A percentile compares a stretch with the other conserved stretches of the same genome.
Evolutionary conservation across 257 asterid species (phyloP).

Genomic region (Vinca minor): DNA sequence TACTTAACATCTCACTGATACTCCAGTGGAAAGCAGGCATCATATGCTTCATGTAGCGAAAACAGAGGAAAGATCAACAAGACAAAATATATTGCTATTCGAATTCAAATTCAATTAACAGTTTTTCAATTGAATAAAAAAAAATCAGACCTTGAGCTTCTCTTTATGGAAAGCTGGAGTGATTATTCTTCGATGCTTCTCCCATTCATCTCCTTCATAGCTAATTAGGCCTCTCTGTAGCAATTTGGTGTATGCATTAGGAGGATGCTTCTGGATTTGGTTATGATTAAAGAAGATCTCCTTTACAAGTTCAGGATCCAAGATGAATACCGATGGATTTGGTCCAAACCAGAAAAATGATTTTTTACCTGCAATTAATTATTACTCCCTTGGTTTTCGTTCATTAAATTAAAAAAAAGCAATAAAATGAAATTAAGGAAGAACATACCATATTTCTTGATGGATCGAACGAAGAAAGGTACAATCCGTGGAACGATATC

Average conservation of each 20-base stretch:
- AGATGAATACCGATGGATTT: conserved; percentile 12
- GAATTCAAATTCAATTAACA: no score
- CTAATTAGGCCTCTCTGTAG: conserved; percentile 34
- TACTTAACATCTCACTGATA: no score
- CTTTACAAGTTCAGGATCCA: conserved; percentile 18
- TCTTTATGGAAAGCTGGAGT: neutral
- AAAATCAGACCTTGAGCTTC: neutral
- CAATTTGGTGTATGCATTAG: conserved; percentile 33
- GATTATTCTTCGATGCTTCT: neutral
- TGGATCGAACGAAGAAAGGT: conserved; percentile 11
- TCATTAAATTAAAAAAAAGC: no score
- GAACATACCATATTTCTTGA: conserved; percentile 17
- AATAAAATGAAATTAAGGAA: neutral
- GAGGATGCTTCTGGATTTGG: conserved; percentile 11
- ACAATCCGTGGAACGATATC: conserved; percentile 21
- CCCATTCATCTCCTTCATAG: conserved; percentile 42
- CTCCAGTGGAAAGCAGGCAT: no score
- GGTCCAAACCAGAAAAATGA: conserved; percentile 20
- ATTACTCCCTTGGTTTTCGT: no score
- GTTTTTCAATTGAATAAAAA: no score
- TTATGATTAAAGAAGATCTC: conserved; percentile 13
- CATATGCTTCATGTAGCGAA: no score
- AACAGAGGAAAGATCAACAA: no score
- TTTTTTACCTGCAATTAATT: conserved; percentile 14
- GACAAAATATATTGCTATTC: no score